phyloP scores from a whole-genome alignment of 192 early-diverging fungal species.

The Coemansia aciculifera region DNA sequence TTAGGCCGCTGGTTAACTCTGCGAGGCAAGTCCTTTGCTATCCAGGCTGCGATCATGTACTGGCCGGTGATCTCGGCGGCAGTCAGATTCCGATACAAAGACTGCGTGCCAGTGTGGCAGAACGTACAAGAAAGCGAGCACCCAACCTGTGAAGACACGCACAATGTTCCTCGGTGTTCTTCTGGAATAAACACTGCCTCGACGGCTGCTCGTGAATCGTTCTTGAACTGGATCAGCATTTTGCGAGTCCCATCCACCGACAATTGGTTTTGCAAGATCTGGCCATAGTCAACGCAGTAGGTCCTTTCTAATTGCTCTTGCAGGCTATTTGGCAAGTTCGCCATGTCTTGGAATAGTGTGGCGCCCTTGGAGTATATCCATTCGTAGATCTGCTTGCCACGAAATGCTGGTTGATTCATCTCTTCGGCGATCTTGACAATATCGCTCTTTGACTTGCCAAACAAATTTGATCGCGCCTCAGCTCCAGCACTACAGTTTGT shows the following conservation, averaged over 20 bases:
- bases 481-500: neutral
- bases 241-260: constrained; percentile 65
- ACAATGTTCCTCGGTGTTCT: constrained; percentile 67
- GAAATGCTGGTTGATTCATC: constrained; percentile 21
- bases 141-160: constrained; percentile 82
- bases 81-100: constrained; percentile 73
- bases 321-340: constrained; percentile 57
- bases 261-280: constrained; percentile 56
- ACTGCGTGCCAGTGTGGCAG: constrained; percentile 90
- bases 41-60: constrained; percentile 65
- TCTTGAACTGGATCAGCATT: constrained; percentile 60
- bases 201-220: constrained; percentile 60
- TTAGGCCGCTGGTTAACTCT: constrained; percentile 45
- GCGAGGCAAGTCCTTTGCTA: constrained; percentile 62
- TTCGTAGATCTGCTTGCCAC: constrained; percentile 39
- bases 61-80: constrained; percentile 70
- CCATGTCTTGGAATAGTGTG: constrained; percentile 67
- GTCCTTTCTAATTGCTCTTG: constrained; percentile 52
- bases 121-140: constrained; percentile 85
- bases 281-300: constrained; percentile 62
- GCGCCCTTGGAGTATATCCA: constrained; percentile 58
- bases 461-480: constrained; percentile 20
- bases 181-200: constrained; percentile 82
- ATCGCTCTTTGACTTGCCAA: constrained; percentile 35
- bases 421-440: constrained; percentile 8